Conservation (phyloP, 2,329 filamentous ascomycete genomes). For the Fusarium redolens region DNA sequence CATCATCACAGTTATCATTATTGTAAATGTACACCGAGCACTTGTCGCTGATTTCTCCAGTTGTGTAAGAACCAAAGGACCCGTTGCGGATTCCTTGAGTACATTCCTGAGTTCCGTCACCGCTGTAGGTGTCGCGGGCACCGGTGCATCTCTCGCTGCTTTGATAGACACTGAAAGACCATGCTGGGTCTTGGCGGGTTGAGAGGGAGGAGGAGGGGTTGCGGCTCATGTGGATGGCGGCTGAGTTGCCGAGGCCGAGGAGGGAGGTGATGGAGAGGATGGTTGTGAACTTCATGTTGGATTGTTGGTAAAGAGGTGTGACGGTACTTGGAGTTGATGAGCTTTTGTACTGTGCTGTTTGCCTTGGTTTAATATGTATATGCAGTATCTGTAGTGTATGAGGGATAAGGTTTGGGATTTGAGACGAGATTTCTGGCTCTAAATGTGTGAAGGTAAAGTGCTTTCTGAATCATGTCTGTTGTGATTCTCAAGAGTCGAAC, state of each 20-base stretch:
- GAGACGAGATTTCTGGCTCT: no score
- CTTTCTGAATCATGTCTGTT: rapidly evolving
- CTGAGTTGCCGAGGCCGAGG: neutral
- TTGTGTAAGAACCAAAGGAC: rapidly evolving
- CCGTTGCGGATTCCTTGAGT: neutral
- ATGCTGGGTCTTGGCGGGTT: neutral
- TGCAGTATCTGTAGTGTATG: rapidly evolving
- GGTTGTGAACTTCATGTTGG: neutral
- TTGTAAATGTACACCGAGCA: neutral
- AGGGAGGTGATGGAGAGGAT: neutral
- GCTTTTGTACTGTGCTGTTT: rapidly evolving
- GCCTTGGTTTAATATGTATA: rapidly evolving
- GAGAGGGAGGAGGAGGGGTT: neutral
- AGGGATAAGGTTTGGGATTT: no score
- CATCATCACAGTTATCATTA: neutral
- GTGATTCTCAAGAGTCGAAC: rapidly evolving
- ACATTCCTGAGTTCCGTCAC: neutral
- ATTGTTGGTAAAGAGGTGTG: neutral
- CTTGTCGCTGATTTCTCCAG: neutral
- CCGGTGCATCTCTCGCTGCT: neutral
- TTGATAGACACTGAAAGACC: neutral
- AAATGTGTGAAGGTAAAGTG: rapidly evolving
- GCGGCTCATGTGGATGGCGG: neutral
- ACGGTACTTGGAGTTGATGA: rapidly evolving
- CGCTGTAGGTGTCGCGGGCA: neutral